Conservation (phyloP, 345 rosid species). For the Salix suchowensis region DNA sequence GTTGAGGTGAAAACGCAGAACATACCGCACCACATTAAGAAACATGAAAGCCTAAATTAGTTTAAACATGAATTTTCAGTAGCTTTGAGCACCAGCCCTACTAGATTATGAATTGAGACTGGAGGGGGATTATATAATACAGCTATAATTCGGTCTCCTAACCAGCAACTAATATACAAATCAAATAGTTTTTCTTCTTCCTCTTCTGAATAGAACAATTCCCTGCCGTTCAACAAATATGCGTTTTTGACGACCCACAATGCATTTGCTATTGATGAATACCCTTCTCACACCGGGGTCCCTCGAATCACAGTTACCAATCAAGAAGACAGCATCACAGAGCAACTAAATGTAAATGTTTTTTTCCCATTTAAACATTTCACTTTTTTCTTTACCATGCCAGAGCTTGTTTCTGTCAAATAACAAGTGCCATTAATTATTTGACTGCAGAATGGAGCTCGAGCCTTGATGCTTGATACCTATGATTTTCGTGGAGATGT, state of each 20-base stretch:
- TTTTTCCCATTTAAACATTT: neutral
- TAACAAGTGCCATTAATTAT: neutral
- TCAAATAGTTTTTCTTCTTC: no score
- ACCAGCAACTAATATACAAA: no score
- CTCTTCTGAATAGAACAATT: slow-evolving; percentile 40
- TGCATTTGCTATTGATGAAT: slow-evolving; percentile 42
- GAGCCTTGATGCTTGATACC: slow-evolving; percentile 64
- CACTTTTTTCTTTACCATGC: neutral
- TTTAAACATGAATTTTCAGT: no score
- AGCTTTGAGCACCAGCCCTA: no score
- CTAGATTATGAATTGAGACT: no score
- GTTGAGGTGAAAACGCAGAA: no score
- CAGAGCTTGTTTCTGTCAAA: neutral
- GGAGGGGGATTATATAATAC: no score
- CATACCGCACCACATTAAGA: no score
- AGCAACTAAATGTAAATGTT: slow-evolving; percentile 50
- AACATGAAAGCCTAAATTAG: no score
- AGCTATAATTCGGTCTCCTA: no score
- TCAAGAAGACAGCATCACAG: slow-evolving; percentile 60
- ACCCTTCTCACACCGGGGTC: slow-evolving; percentile 38
- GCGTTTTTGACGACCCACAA: slow-evolving; percentile 71
- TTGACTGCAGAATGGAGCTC: slow-evolving; percentile 49
- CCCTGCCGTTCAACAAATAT: slow-evolving; percentile 64
- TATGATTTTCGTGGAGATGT: slow-evolving; percentile 60
- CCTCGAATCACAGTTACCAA: slow-evolving; percentile 47